These are phyloP conservation scores for Paramecium tetraurelia DNA, from an alignment of 73 alveolate species.

Conservation along the genomic window DNA sequence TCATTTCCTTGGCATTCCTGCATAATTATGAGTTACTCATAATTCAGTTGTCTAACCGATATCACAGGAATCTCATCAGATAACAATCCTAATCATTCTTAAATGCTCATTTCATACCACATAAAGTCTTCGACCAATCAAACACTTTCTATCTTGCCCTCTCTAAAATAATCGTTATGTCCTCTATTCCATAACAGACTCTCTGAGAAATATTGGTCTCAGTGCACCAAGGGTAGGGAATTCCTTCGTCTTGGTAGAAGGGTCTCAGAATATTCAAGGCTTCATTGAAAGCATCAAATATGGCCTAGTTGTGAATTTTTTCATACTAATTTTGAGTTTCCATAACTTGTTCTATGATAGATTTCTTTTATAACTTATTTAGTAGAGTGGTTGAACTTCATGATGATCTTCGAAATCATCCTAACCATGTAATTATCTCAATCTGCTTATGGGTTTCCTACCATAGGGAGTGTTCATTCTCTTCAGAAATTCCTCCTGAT, in stretches of 20 bases:
- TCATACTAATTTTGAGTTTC: conserved; percentile 27
- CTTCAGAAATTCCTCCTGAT: background rate
- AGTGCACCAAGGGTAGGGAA: conserved; percentile 53
- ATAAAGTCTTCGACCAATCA: conserved; percentile 35
- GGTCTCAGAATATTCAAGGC: conserved; percentile 53
- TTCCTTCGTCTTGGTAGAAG: conserved; percentile 15
- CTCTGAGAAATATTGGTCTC: background rate
- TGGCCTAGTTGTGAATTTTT: conserved; percentile 52
- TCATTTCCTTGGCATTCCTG: background rate
- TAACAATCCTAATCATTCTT: background rate
- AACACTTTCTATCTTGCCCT: conserved; percentile 31
- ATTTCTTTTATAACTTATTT: conserved; percentile 12
- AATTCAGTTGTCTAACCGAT: background rate
- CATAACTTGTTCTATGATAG: background rate
- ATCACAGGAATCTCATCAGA: conserved; percentile 35
- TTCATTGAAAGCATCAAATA: conserved; percentile 57
- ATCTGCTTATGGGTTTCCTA: conserved; percentile 26
- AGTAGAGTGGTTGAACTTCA: background rate
- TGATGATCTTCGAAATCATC: conserved; percentile 45
- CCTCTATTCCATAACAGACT: background rate
- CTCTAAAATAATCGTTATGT: conserved; percentile 8
- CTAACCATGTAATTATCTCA: conserved; percentile 48
- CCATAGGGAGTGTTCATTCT: conserved; percentile 56
- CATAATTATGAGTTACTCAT: background rate
- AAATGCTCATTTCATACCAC: conserved; percentile 18